phyloP scores from a whole-genome alignment of 1,139 yeast species.

The Wickerhamomyces sp. region DNA sequence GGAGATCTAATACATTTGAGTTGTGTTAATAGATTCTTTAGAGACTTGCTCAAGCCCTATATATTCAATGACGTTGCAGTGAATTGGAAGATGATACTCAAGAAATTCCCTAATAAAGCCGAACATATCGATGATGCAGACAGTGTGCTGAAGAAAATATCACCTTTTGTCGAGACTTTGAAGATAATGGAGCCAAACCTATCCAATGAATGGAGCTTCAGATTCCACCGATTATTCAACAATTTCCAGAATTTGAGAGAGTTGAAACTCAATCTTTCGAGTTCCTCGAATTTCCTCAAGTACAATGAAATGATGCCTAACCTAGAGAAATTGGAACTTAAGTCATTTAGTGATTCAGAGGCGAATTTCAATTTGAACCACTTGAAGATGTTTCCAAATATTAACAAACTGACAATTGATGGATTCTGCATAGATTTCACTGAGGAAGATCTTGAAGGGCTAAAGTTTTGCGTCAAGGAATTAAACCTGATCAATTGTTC shows the following conservation, averaged over 20 bases:
- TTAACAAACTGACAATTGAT: constrained; percentile 20
- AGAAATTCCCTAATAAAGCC: constrained; percentile 4
- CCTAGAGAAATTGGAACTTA: constrained; percentile 17
- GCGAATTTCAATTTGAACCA: constrained; percentile 27
- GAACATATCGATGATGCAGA: not conserved
- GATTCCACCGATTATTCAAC: constrained; percentile 22
- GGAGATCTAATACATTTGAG: constrained; percentile 16
- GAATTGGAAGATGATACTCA: constrained; percentile 21
- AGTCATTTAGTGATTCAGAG: constrained; percentile 18
- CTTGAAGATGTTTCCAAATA: constrained; percentile 21
- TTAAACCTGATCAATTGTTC: constrained; percentile 26
- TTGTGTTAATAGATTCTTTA: constrained; percentile 3
- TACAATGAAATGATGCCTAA: constrained; percentile 21
- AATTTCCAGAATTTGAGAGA: constrained; percentile 18
- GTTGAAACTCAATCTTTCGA: constrained; percentile 21
- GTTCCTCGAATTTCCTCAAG: constrained; percentile 28
- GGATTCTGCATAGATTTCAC: constrained; percentile 28
- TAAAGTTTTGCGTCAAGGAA: constrained; percentile 10
- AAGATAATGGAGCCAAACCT: constrained; percentile 24
- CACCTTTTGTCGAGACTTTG: constrained; percentile 19
- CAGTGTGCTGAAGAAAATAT: not conserved
- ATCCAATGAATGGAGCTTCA: constrained; percentile 29
- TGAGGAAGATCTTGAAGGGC: constrained; percentile 17
- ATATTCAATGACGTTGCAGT: constrained; percentile 21
- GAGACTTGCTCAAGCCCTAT: constrained; percentile 21